These are phyloP conservation scores for Fraxinus xanthoxyloides DNA, from an alignment of 305 asterid species.

Conservation along the genomic window DNA sequence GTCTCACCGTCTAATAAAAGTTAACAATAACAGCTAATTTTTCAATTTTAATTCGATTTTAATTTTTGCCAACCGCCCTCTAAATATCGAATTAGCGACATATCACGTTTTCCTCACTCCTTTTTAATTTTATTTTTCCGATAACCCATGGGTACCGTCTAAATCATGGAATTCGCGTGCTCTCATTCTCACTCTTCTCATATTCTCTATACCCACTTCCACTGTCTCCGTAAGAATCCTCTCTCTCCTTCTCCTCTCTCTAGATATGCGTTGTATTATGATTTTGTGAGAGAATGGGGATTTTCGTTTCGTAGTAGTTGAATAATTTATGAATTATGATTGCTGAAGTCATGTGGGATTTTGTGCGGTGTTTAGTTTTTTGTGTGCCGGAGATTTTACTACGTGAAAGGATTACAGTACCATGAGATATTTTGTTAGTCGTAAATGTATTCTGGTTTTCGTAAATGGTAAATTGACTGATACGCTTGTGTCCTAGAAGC, in stretches of 20 bases:
- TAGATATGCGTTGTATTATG: background rate
- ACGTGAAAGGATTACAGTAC: background rate
- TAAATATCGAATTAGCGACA: background rate
- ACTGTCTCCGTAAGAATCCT: conserved; percentile 54
- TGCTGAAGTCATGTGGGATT: background rate
- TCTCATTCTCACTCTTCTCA: conserved; percentile 32
- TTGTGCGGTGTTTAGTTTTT: background rate
- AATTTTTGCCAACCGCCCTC: too few species aligned
- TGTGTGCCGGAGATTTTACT: background rate
- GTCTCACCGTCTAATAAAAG: too few species aligned
- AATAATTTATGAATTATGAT: conserved; percentile 13
- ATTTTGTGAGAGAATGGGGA: background rate
- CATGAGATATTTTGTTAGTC: background rate
- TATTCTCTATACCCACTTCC: conserved; percentile 42
- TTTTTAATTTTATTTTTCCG: too few species aligned
- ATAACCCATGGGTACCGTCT: conserved; percentile 63
- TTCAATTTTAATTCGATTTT: too few species aligned
- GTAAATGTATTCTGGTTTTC: background rate
- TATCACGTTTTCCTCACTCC: background rate
- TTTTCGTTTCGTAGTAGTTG: conserved; percentile 3
- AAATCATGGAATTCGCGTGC: conserved; percentile 72
- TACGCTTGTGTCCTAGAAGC: background rate
- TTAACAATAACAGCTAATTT: too few species aligned
- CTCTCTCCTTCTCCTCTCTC: background rate
- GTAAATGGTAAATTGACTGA: background rate